Evolutionary conservation across 2,329 filamentous ascomycete species (phyloP), one percentile per base, ranked within the genome.

Genomic region (Exophiala sp.): DNA sequence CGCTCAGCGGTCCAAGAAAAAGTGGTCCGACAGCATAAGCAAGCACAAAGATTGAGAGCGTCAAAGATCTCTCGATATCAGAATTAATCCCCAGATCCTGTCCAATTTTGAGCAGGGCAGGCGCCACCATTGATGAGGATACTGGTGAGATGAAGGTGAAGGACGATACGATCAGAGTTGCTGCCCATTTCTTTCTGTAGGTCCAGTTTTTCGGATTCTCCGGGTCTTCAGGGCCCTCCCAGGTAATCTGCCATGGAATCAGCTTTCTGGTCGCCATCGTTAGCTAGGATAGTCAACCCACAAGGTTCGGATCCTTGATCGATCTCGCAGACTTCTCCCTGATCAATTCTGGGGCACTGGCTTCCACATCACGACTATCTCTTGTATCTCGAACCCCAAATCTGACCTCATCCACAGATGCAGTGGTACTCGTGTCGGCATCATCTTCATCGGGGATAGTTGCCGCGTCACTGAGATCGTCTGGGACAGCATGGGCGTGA

Each of bases 121-220:
- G 79, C 0, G 78, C 75, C 2, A 80, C 65, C 77, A 86, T 85
- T 34, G 80, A 81, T 3, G 80, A 83, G 1, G 83, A 81, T 21
- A 87, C 80, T 0, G 84, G 83, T 2, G 82, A 83, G 55, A 86
- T 80, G 59, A 85, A 76, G 2, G 81, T 83, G 65, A 84, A 84
- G 46, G 73, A 70, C 0, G 82, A 77, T 29, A 84, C 72, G 50
- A 82, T 72, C 36, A 81, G 69, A 2, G 80, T 77, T 16, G 77
- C 76, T 1, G 70, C 68, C 83, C 82, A 86, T 66, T 84, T 85
- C 64, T 75, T 78, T 32, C 66, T 69, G 29, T 68, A 69, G 0
- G 72, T 55, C 82, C 83, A 87, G 66, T 84, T 83, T 52, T 72
- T 71, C 1, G 75, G 74, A 46, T 77, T 75, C 5, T 68, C 66